These are phyloP conservation scores for Tetraselmis chui DNA, from an alignment of 139 green algal genomes.

Conservation along the genomic window DNA sequence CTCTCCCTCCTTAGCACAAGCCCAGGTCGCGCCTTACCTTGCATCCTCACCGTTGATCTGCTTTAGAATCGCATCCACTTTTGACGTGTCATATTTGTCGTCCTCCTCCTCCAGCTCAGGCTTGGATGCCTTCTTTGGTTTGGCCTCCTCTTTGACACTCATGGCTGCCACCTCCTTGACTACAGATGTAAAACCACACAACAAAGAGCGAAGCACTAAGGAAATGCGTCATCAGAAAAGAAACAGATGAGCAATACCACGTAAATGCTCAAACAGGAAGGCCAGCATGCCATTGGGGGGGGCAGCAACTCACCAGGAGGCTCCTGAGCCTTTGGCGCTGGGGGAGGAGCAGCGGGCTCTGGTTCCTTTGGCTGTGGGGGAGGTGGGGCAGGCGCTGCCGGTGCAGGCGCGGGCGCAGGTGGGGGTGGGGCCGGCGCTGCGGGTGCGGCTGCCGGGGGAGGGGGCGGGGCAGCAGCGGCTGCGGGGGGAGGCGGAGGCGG, in stretches of 20 bases:
- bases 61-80: not conserved
- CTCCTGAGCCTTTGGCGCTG: not conserved
- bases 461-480: conserved; percentile 16
- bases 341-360: conserved; percentile 8
- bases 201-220: too few species aligned
- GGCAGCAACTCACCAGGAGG: not conserved
- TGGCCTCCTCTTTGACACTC: conserved; percentile 27
- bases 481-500: conserved; percentile 1
- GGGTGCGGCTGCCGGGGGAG: not conserved
- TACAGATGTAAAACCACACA: too few species aligned
- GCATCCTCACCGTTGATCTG: not conserved
- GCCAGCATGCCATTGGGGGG: too few species aligned
- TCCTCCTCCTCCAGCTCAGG: conserved; percentile 50
- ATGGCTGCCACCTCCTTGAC: conserved; percentile 31
- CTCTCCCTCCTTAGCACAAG: not conserved
- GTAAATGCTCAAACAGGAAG: too few species aligned
- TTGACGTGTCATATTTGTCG: conserved; percentile 29
- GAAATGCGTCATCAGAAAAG: too few species aligned
- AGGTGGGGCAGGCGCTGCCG: conserved; percentile 5
- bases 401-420: not conserved
- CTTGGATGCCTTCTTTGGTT: conserved; percentile 43
- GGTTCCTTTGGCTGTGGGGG: not conserved
- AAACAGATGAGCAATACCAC: too few species aligned
- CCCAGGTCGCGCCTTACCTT: not conserved
- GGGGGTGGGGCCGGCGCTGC: conserved; percentile 19